Evolutionary conservation across 208 protist species (phyloP).

Genomic region (Acanthamoeba healyi): DNA sequence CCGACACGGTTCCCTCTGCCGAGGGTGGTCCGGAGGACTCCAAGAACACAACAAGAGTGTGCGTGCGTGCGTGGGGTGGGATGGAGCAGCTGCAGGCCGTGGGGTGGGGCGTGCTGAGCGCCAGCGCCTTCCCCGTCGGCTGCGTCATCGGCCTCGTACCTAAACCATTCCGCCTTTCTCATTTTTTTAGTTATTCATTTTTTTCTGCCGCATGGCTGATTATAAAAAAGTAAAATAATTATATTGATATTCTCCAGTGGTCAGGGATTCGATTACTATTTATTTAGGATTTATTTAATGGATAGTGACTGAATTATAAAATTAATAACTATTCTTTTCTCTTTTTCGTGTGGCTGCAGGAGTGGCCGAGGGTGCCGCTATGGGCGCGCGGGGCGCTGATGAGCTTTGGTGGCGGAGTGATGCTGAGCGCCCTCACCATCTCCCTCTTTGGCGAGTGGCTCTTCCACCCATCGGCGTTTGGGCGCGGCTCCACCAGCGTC

Average conservation of each 20-base stretch:
- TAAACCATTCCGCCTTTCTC: background rate
- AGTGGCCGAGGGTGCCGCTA: background rate
- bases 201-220: too few relatives aligned
- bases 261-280: too few relatives aligned
- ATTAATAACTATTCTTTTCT: too few relatives aligned
- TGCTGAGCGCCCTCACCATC: background rate
- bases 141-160: background rate
- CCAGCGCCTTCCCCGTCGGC: slow-evolving; percentile 5
- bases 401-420: background rate
- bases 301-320: too few relatives aligned
- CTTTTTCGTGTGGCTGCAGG: too few relatives aligned
- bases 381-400: background rate
- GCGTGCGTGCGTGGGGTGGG: too few relatives aligned
- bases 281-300: too few relatives aligned
- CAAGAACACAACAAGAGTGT: too few relatives aligned
- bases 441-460: slow-evolving; percentile 10
- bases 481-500: background rate
- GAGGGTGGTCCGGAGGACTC: too few relatives aligned
- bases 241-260: too few relatives aligned
- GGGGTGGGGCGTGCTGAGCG: background rate
- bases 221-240: too few relatives aligned
- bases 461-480: background rate
- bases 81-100: background rate
- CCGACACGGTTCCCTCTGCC: too few relatives aligned
- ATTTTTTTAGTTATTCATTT: background rate